phyloP scores from a whole-genome alignment of 352 stramenopile species.

The Phytophthora colocasiae region DNA sequence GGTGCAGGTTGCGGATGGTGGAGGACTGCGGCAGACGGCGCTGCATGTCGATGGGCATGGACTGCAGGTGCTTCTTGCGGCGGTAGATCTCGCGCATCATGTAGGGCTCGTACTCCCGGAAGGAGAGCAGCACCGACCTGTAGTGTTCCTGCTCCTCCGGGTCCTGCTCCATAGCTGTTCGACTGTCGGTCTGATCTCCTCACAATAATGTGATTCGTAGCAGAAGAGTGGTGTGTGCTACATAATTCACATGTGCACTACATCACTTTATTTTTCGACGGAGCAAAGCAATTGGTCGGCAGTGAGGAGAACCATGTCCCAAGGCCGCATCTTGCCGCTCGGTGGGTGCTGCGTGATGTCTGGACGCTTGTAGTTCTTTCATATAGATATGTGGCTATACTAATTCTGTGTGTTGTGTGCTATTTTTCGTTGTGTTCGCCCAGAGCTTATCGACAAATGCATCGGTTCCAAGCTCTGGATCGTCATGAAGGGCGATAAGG shows the following conservation, averaged over 20 bases:
- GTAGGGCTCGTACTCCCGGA: conserved; percentile 86
- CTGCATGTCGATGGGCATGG: conserved; percentile 77
- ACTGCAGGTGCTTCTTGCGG: conserved; percentile 84
- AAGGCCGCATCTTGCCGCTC: conserved; percentile 81
- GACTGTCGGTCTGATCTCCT: neutral
- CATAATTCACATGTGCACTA: conserved; percentile 15
- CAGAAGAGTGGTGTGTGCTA: neutral
- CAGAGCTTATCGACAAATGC: conserved; percentile 99
- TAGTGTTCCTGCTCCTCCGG: conserved; percentile 85
- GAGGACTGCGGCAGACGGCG: conserved; percentile 73
- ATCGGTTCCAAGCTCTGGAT: conserved; percentile 99
- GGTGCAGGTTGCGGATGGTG: conserved; percentile 78
- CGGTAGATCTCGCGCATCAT: conserved; percentile 88
- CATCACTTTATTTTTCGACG: conserved; percentile 5
- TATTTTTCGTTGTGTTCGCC: neutral
- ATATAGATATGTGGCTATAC: neutral
- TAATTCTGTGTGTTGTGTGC: neutral
- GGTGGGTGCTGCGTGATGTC: conserved; percentile 44
- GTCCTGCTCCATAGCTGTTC: conserved; percentile 55
- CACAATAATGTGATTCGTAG: no score
- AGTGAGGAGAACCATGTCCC: conserved; percentile 58
- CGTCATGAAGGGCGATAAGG: conserved; percentile 98
- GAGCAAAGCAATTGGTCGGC: conserved; percentile 26
- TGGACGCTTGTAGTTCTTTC: neutral
- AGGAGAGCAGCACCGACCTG: conserved; percentile 84